These are phyloP conservation scores for Peniophora sp. DNA, from an alignment of 1,284 basidiomycete genomes.

Conservation along the genomic window DNA sequence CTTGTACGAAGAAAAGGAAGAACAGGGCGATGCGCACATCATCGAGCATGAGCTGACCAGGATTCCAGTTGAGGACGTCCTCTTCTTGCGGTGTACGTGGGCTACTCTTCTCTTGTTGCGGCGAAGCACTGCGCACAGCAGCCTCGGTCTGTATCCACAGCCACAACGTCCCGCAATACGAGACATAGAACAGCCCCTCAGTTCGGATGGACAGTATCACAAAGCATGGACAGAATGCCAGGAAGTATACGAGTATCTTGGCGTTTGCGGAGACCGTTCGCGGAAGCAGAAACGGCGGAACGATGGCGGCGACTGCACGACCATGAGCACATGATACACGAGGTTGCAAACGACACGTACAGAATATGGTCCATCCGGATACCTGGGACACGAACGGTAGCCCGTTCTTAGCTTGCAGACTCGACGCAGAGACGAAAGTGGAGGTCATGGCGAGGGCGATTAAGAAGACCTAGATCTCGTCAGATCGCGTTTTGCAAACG, in stretches of 20 bases:
- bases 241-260: slow-evolving; percentile 48
- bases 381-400: slow-evolving; percentile 58
- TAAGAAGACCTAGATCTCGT: slow-evolving; percentile 24
- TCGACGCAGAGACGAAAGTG: slow-evolving; percentile 50
- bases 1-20: slow-evolving; percentile 83
- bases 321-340: not conserved
- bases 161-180: slow-evolving; percentile 56
- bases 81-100: not conserved
- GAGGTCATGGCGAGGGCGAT: slow-evolving; percentile 41
- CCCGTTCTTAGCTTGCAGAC: slow-evolving; percentile 60
- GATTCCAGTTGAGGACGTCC: slow-evolving; percentile 4
- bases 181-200: slow-evolving; percentile 75
- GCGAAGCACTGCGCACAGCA: slow-evolving; percentile 25
- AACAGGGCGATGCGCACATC: slow-evolving; percentile 74
- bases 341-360: slow-evolving; percentile 25
- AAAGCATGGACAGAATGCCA: slow-evolving; percentile 73
- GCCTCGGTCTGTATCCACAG: slow-evolving; percentile 70
- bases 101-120: not conserved
- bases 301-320: slow-evolving; percentile 35
- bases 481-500: not conserved
- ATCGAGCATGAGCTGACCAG: slow-evolving; percentile 46
- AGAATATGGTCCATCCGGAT: slow-evolving; percentile 59
- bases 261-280: slow-evolving; percentile 23
- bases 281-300: slow-evolving; percentile 39
- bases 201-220: slow-evolving; percentile 77